phyloP scores from a whole-genome alignment of 2,329 filamentous ascomycete species.

The Stylonectria norvegica region DNA sequence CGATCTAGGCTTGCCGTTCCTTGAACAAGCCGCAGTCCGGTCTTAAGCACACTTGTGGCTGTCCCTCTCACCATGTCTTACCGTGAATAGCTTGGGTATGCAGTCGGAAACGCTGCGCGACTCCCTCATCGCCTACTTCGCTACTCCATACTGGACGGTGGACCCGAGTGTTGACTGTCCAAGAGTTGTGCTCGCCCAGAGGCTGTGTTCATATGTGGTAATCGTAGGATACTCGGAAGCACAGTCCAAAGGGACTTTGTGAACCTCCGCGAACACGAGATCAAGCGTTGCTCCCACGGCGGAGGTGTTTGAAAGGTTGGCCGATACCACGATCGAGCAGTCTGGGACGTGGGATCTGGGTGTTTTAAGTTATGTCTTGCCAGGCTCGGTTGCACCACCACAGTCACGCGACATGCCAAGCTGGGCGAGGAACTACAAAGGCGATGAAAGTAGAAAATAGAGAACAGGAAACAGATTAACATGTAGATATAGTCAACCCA shows the following conservation, averaged over 20 bases:
- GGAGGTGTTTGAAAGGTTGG: no score
- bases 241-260: background rate
- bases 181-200: background rate
- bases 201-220: background rate
- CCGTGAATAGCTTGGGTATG: background rate
- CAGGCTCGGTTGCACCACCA: no score
- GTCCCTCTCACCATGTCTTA: background rate
- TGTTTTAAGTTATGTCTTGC: no score
- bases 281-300: no score
- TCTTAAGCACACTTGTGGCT: background rate
- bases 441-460: no score
- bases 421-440: no score
- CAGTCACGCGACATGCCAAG: no score
- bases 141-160: background rate
- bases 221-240: background rate
- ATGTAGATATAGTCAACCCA: no score
- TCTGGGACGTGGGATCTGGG: no score
- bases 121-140: background rate
- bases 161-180: background rate
- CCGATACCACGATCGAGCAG: no score
- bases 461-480: no score
- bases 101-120: background rate
- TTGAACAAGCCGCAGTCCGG: background rate
- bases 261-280: background rate
- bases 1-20: background rate